Base-by-base conservation (phyloP, 208 protist species). In the Leishmania aethiopica region DNA sequence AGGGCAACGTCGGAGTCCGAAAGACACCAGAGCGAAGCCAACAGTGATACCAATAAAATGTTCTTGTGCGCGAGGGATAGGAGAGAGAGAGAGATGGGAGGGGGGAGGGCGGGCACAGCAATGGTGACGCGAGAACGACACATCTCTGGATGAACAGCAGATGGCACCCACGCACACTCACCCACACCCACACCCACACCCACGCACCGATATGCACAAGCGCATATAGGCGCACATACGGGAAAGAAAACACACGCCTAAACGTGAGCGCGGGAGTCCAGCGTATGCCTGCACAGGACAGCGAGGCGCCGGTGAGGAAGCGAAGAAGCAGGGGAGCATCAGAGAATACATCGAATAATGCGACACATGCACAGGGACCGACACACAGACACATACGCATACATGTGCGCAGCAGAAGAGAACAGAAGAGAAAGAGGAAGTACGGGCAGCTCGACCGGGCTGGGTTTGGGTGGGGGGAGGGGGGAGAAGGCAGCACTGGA, bases 341-440 rank as follows among this genome's bases (percentile, higher is more conserved):
- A 55, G 45, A 75, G 66, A 71, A 71, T 71, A 71, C 66, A 71
- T 71, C 66, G 22, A 47, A 49, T 47, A 71, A 71, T 47, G 37
- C 66, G 71, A 25, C 47, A 37, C 71, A 35, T 7, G 53, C 67
- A 73, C 40, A 73, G 8, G 11, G 17, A 72, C 67, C 49, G 47
- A 37, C 57, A n/a, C 49, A 47, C 49, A 57, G n/a, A 57, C 11
- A 51, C 47, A 53, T 51, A 74, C 57, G 55, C 75, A 17, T 42
- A 78, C n/a, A 67, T 78, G 55, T 45, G 55, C 49, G 40, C 55
- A 42, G 53, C 47, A 67, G 55, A 28, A 62, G 45, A 69, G 8
- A 42, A 35, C 11, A 37, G 62, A 35, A 17, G 32, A 40, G 4
- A 37, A 57, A 28, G 42, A 53, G 25, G 25, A 17, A 19, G 42